Percentiles rank a stretch among this genome's conserved stretches.
Conservation (phyloP, 2,329 filamentous ascomycete genomes). For the Lasiodiplodia citricola region DNA sequence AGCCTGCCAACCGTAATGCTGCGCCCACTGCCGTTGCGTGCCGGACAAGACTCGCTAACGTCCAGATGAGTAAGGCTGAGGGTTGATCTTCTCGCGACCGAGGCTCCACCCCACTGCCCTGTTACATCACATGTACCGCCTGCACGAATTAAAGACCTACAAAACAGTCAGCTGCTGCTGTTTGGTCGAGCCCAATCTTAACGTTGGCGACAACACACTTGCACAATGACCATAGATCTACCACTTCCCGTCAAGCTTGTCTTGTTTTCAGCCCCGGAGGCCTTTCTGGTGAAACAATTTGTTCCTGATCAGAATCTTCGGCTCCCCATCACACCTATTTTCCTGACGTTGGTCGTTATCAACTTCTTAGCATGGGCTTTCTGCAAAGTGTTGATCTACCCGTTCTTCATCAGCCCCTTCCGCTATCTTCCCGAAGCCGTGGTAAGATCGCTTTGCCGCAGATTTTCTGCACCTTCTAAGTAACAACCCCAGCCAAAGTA, state of each 20-base stretch:
- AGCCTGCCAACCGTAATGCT: neutral
- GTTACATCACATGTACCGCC: constrained; percentile 18
- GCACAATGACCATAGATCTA: constrained; percentile 19
- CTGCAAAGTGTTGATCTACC: constrained; percentile 37
- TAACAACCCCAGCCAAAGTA: constrained; percentile 30
- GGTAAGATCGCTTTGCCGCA: constrained; percentile 13
- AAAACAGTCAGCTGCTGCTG: neutral
- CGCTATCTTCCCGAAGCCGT: constrained; percentile 45
- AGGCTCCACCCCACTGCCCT: constrained; percentile 6
- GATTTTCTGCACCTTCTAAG: neutral
- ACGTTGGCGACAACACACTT: neutral
- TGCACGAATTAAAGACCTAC: neutral
- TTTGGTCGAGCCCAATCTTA: neutral
- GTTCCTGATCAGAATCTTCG: constrained; percentile 16
- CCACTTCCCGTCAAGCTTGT: constrained; percentile 18
- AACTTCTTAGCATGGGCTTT: constrained; percentile 23
- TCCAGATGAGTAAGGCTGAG: constrained; percentile 7
- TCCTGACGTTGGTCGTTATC: constrained; percentile 1
- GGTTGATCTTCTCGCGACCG: constrained; percentile 13
- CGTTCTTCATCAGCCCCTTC: constrained; percentile 46
- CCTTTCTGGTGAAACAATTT: constrained; percentile 21
- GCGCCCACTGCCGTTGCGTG: neutral
- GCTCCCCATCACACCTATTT: constrained; percentile 15
- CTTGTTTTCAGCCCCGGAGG: constrained; percentile 16
- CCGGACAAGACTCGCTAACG: constrained; percentile 5